A percentile compares a stretch with the other conserved stretches of the same genome.
Conservation (phyloP, 495 filamentous ascomycete genomes). For the Cercophora newfieldiana region DNA sequence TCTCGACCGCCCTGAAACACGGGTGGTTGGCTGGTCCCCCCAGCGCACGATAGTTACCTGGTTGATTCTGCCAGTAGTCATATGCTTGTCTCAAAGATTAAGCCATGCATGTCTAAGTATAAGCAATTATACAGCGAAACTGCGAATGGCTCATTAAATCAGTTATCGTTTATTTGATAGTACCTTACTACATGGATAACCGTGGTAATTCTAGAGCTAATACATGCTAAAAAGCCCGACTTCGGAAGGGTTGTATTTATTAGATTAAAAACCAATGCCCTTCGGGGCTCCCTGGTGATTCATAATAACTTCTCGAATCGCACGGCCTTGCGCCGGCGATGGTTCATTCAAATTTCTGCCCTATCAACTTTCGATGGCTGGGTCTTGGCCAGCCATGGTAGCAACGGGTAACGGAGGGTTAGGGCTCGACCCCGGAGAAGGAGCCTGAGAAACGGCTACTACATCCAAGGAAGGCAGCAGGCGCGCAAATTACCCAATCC, state of each 20-base stretch:
- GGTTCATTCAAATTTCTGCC: constrained; percentile 68
- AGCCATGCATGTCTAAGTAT: constrained; percentile 74
- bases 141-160: constrained; percentile 72
- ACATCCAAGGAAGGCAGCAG: constrained; percentile 50
- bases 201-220: constrained; percentile 75
- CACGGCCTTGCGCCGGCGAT: constrained; percentile 63
- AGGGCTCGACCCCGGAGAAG: constrained; percentile 51
- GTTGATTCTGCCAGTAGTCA: constrained; percentile 72
- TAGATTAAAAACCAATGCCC: constrained; percentile 70
- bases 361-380: constrained; percentile 64
- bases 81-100: constrained; percentile 76
- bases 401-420: constrained; percentile 56
- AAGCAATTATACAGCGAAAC: constrained; percentile 69
- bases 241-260: constrained; percentile 67
- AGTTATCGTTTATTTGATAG: constrained; percentile 74
- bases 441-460: constrained; percentile 48
- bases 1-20: constrained; percentile 23
- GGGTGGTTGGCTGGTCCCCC: constrained; percentile 27
- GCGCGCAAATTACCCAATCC: constrained; percentile 55
- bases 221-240: constrained; percentile 69
- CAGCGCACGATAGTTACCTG: constrained; percentile 59
- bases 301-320: constrained; percentile 67
- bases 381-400: constrained; percentile 54
- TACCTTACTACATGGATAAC: constrained; percentile 72
- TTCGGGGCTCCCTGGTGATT: constrained; percentile 62